Evolutionary conservation across 306 rosid genomes (phyloP).

Genomic region (Astragalus membranaceus): DNA sequence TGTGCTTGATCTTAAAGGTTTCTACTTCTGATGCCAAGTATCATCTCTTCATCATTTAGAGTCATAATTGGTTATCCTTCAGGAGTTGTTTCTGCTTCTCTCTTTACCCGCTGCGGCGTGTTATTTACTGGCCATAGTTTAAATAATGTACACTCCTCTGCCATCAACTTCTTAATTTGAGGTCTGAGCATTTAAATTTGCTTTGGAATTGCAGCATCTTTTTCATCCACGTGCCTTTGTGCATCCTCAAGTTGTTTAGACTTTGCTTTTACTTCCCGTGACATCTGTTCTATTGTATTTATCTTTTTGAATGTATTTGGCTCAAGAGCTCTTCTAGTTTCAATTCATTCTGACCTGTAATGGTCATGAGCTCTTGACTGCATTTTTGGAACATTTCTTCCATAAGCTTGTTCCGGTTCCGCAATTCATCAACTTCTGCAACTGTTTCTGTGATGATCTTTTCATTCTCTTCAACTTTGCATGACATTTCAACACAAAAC

Average conservation of each 20-base stretch:
- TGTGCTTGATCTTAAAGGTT: constrained; percentile 41
- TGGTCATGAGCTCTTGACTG: constrained; percentile 53
- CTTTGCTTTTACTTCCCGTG: constrained; percentile 53
- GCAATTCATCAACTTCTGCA: constrained; percentile 67
- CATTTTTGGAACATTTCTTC: constrained; percentile 77
- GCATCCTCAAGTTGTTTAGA: constrained; percentile 53
- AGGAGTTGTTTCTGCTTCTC: too few relatives aligned
- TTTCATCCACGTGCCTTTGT: constrained; percentile 38
- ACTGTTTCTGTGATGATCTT: constrained; percentile 40
- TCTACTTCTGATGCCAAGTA: constrained; percentile 44
- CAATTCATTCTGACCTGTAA: constrained; percentile 50
- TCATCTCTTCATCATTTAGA: constrained; percentile 26
- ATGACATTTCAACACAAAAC: constrained; percentile 67
- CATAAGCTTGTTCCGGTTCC: constrained; percentile 48
- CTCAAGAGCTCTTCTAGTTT: constrained; percentile 52
- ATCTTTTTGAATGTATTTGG: constrained; percentile 52
- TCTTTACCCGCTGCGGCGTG: too few relatives aligned
- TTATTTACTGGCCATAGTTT: too few relatives aligned
- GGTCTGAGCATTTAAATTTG: constrained; percentile 29
- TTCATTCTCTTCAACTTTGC: constrained; percentile 70
- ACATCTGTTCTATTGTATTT: constrained; percentile 44
- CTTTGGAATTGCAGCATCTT: constrained; percentile 46
- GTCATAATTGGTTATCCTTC: too few relatives aligned
- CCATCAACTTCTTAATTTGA: too few relatives aligned
- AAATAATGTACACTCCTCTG: too few relatives aligned